Evolutionary conservation across 345 rosid species (phyloP).

Genomic region (Diplotaxis tenuifolia): DNA sequence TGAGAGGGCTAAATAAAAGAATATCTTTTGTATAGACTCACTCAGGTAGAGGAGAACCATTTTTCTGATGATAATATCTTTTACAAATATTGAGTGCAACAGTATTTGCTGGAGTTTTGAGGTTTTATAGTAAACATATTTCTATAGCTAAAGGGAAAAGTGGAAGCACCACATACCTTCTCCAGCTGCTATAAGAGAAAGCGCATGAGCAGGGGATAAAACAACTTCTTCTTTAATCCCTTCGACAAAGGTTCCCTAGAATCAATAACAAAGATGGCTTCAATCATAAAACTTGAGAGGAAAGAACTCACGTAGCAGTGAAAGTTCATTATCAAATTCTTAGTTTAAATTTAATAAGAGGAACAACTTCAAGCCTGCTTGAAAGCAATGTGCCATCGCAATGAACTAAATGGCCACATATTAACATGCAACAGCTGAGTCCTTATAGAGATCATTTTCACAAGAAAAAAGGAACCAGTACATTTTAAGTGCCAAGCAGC

Average conservation of each 20-base stretch:
- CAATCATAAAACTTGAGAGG: not conserved
- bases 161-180: constrained; percentile 61
- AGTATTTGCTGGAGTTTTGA: not conserved
- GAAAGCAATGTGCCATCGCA: constrained; percentile 4
- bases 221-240: constrained; percentile 99
- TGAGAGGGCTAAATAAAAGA: constrained; percentile 9
- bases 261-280: constrained; percentile 16
- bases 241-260: constrained; percentile 95
- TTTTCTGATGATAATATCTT: constrained; percentile 7
- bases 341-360: constrained; percentile 2
- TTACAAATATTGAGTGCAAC: not conserved
- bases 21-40: not conserved
- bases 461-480: not conserved
- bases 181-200: constrained; percentile 98
- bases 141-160: constrained; percentile 28
- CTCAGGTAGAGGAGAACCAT: not conserved
- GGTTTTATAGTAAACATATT: constrained; percentile 12
- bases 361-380: constrained; percentile 16
- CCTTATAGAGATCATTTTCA: not conserved
- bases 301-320: constrained; percentile 14
- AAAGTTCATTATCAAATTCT: not conserved
- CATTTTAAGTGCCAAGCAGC: not conserved
- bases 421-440: not conserved
- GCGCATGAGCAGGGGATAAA: constrained; percentile 96
- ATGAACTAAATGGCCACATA: not conserved